These are phyloP conservation scores for Puccinia hordei DNA, from an alignment of 1,284 basidiomycete genomes.

Conservation along the genomic window DNA sequence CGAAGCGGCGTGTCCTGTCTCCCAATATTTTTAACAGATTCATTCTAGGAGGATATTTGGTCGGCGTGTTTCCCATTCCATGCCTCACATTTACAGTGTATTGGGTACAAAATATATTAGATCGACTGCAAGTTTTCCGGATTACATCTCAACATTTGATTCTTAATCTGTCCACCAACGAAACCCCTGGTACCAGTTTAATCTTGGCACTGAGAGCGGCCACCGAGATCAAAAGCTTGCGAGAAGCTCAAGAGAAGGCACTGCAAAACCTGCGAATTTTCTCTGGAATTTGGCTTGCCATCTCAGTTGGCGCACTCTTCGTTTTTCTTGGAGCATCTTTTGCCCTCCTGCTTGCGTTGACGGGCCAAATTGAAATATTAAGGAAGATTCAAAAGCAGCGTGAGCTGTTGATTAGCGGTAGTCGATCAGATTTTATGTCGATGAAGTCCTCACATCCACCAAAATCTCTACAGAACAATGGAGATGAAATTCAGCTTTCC, in stretches of 20 bases:
- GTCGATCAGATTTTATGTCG: background rate
- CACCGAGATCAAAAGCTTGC: slow-evolving; percentile 23
- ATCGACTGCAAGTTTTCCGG: slow-evolving; percentile 13
- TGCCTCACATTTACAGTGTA: slow-evolving; percentile 44
- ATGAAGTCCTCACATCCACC: background rate
- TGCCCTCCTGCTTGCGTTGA: slow-evolving; percentile 42
- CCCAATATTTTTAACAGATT: slow-evolving; percentile 42
- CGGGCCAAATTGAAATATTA: slow-evolving; percentile 45
- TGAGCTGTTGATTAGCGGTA: slow-evolving; percentile 20
- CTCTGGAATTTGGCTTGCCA: slow-evolving; percentile 35
- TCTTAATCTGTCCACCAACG: background rate
- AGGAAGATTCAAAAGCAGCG: slow-evolving; percentile 38
- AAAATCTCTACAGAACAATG: background rate
- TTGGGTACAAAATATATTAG: slow-evolving; percentile 37
- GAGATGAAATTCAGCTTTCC: background rate
- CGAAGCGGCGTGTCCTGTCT: slow-evolving; percentile 35
- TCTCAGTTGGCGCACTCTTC: slow-evolving; percentile 36
- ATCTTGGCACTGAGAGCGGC: slow-evolving; percentile 16
- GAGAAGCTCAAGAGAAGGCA: slow-evolving; percentile 26
- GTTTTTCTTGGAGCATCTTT: slow-evolving; percentile 37
- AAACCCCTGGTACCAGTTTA: slow-evolving; percentile 11
- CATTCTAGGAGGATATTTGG: slow-evolving; percentile 32
- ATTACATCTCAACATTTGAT: slow-evolving; percentile 27
- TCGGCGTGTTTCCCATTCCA: slow-evolving; percentile 36
- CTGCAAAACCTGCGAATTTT: slow-evolving; percentile 45